Evolutionary conservation across 2,329 filamentous ascomycete genomes (phyloP), one percentile per base, ranked within the genome.

Genomic region (Bipolaris zeicola): DNA sequence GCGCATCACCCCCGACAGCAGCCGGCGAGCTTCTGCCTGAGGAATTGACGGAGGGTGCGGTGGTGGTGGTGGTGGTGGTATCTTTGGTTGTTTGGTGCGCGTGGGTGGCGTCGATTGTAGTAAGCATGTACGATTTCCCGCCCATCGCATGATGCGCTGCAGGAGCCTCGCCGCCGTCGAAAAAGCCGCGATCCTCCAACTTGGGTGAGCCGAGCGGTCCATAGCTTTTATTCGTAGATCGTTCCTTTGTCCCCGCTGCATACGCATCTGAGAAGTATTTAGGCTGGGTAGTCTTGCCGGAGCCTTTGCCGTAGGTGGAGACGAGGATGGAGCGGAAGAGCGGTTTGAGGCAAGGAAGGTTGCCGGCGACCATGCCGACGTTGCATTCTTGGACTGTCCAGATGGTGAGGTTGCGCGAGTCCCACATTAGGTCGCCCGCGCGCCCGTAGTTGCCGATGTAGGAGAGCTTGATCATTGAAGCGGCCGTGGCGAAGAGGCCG

Each of bases 371-470:
- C 57, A 81, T 79, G 13, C 78, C 79, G 14, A 80, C 64, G 60
- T 77, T 77, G 37, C 77, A 74, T 61, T 82, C 79, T 31, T 78
- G 63, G 48, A 78, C 74, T 46, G 76, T 77, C 79, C 79, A 81
- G 46, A 81, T 75, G 37, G 80, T 82, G 1, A 85, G 74, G 62
- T 81, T 76, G 26, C 78, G 74, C 2, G 73, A 76, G 65, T 80
- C 80, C 59, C 68, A 71, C 47, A 79, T 68, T 59, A 68, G 71
- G 50, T 75, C 72, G 49, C 74, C 78, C 0, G 65, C 68, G 7
- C 66, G 69, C 39, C 80, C 79, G 18, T 70, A 71, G 14, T 74
- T 67, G 6, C 61, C 38, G 18, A 80, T 61, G 60, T 72, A 76
- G 16, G 53, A 64, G 14, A 71, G 60, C 58, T 80, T 81, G 13